Base-by-base conservation (phyloP, 768 basidiomycete genomes). In the Roridomyces roridus region DNA sequence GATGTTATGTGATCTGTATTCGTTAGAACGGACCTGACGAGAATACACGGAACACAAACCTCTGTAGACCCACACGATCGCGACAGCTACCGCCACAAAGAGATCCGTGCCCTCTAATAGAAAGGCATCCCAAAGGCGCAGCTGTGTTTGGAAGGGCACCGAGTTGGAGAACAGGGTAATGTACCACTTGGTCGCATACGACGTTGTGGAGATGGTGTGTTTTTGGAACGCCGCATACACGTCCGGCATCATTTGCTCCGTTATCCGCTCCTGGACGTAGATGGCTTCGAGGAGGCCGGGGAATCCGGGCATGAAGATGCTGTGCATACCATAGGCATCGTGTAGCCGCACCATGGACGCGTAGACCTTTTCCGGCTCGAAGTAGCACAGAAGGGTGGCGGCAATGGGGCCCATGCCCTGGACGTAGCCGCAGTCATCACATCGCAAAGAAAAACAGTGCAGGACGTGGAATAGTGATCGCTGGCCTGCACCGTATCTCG, bases 371-470 rank as follows among this genome's bases (percentile, higher is more conserved):
- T 94, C 92, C 8, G 97, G 94, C 60, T 89, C 88, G 69, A 94
- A 89, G 71, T 98, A 98, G 74, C 91, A 95, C 12, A 98, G 82
- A 20, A 99, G 80, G 2, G 95, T 98, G 1, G 96, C 92, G 0
- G 96, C 94, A 54, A 99, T 92, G 6, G 96, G 92, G 2, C 97
- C 96, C 97, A 99, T 99, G 57, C 97, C 97, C 75, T 99, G 97
- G 36, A 96, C 95, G 70, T 99, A 99, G 15, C 96, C 96, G 59
- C 97, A 98, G 11, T 82, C 77, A 17, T 78, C 71, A 73, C 96
- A 98, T n/a, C 80, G 78, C 18, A 96, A 79, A 2, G 94, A 96
- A 70, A 97, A 95, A 46, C 85, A 85, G 71, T 98, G 97, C 24
- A 98, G 80, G 54, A 97, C 94, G 69, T 94, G 94, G 73, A 98